A percentile compares a stretch with the other conserved stretches of the same genome.
Evolutionary conservation across 2,329 filamentous ascomycete genomes (phyloP).

Genomic region (Pseudogymnoascus verrucosus): DNA sequence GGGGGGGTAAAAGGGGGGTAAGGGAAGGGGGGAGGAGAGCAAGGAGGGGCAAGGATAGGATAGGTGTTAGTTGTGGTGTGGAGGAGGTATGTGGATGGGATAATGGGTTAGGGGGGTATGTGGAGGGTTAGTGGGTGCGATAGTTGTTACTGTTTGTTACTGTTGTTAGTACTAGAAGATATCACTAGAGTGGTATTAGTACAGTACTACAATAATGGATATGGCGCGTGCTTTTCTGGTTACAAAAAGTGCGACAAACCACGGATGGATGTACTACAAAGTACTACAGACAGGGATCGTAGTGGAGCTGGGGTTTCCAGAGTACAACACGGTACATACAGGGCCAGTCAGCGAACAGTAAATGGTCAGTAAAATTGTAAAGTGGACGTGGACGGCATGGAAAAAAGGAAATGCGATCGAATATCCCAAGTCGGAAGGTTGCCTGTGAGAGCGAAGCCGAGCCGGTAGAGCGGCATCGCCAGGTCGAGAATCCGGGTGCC

Average conservation of each 20-base stretch:
- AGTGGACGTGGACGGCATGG: background rate
- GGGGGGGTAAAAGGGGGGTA: background rate
- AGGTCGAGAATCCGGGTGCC: background rate
- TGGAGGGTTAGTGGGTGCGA: background rate
- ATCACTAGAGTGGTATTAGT: too few species aligned
- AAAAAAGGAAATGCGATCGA: background rate
- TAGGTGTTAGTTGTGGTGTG: background rate
- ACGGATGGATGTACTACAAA: background rate
- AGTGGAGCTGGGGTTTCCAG: conserved; percentile 1
- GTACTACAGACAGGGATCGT: background rate
- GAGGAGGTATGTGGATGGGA: background rate
- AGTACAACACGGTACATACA: background rate
- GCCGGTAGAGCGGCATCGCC: background rate
- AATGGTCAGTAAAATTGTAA: background rate
- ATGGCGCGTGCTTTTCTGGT: too few species aligned
- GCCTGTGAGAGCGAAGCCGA: background rate
- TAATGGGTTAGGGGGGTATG: background rate
- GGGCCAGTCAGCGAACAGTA: background rate
- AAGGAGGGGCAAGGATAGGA: background rate
- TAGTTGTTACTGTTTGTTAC: background rate
- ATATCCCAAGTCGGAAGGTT: background rate
- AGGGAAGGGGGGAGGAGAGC: background rate
- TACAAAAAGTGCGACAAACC: too few species aligned
- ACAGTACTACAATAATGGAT: too few species aligned
- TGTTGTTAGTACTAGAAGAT: background rate